Conservation (phyloP, 331 rosid genomes). For the Ulmus americana region DNA sequence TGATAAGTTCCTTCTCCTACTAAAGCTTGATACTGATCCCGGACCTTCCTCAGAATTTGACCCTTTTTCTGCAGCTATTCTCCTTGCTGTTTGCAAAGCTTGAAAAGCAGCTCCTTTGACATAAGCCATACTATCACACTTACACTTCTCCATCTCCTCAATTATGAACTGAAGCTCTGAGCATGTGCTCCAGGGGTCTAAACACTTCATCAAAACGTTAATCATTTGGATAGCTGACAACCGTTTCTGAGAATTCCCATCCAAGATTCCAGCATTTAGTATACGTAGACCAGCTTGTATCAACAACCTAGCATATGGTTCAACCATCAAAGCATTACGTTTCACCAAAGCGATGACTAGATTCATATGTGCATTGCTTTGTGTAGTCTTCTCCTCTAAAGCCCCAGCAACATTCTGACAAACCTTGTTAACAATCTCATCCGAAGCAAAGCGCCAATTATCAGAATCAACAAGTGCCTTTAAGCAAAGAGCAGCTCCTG, state of each 20-base stretch:
- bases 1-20: slow-evolving; percentile 29
- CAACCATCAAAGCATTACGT: slow-evolving; percentile 68
- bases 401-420: slow-evolving; percentile 90
- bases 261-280: slow-evolving; percentile 40
- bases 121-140: slow-evolving; percentile 61
- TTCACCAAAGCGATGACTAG: slow-evolving; percentile 73
- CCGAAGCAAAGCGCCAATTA: slow-evolving; percentile 82
- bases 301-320: slow-evolving; percentile 87
- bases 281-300: slow-evolving; percentile 58
- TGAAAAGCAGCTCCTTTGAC: slow-evolving; percentile 81
- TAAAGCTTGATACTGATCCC: slow-evolving; percentile 52
- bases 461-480: slow-evolving; percentile 80
- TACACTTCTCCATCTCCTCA: slow-evolving; percentile 73
- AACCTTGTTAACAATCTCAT: slow-evolving; percentile 76
- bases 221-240: slow-evolving; percentile 72
- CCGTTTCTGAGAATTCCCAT: slow-evolving; percentile 72
- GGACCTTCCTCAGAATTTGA: slow-evolving; percentile 37
- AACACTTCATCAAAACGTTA: slow-evolving; percentile 63
- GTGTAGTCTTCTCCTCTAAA: slow-evolving; percentile 61
- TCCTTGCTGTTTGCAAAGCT: slow-evolving; percentile 75
- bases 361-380: slow-evolving; percentile 70
- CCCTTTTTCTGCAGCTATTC: slow-evolving; percentile 41
- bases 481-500: slow-evolving; percentile 81
- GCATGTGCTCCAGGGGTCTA: slow-evolving; percentile 69
- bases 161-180: slow-evolving; percentile 66